Evolutionary conservation across 2,329 filamentous ascomycete genomes (phyloP), one percentile per base, ranked within the genome.

Genomic region (Davidsoniella neocaledoniae): DNA sequence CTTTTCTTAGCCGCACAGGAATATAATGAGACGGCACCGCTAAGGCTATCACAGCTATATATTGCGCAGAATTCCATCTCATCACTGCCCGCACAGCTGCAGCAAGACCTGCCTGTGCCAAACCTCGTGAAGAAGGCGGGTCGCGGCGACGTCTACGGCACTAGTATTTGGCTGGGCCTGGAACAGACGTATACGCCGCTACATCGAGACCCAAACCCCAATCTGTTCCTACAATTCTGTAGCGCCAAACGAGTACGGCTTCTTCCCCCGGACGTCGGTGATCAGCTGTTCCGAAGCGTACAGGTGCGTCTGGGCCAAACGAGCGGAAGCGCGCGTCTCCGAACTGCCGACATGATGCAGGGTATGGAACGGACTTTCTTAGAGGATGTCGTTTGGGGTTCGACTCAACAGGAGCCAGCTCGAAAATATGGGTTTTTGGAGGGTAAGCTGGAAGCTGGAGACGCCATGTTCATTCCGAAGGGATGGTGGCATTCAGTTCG

Each of bases 181-280:
- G 78, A 86, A 38, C 86, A 86, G 0, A 95, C 88, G 0, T 87
- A 86, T 57, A 95, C 91, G 0, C 87, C 91, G 3, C 68, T 94
- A 2, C 91, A 98, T 63, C 77, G 83, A 49, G 91, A 98, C 59
- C 91, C 91, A 0, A 96, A 96, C 58, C 86, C 86, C 0, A 98
- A 98, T 60, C 58, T 95, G 0, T 94, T 96, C 61, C 77, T 85
- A 43, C 91, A 98, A 63, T 63, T 96, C 10, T 77, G 76, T 14
- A 78, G 85, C 3, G 64, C 60, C 47, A 98, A 98, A 63, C 61
- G 67, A 0, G 68, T 95, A 14, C 72, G 87, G n/a, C 61, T 95
- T 10, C 70, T 90, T 52, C 66, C 70, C 4, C 86, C 87, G 0
- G 59, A 64, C 0, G 59, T 68, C 2, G 91, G 91, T 1, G 66